Percentiles rank a stretch among this genome's conserved stretches.
Evolutionary conservation across 352 stramenopile genomes (phyloP).

Genomic region (Stephanocyclus meneghinianus): DNA sequence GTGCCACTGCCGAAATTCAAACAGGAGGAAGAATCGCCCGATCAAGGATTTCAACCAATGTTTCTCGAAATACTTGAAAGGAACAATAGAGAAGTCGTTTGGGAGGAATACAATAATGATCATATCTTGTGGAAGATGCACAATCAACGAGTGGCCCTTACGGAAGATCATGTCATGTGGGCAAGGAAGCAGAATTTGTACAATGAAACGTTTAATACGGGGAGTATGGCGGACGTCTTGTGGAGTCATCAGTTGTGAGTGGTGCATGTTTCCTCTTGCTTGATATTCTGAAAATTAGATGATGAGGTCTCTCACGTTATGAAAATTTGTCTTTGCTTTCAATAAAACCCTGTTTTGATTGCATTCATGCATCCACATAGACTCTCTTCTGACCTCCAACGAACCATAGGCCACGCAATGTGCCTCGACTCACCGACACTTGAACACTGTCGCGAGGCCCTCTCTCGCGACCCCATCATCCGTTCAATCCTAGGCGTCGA

Average conservation of each 20-base stretch:
- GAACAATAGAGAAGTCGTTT: neutral
- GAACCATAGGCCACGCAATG: constrained; percentile 73
- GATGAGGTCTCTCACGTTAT: constrained; percentile 1
- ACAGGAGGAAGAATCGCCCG: neutral
- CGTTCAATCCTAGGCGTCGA: constrained; percentile 53
- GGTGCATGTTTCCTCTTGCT: neutral
- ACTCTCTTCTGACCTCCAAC: constrained; percentile 72
- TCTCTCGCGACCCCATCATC: constrained; percentile 72
- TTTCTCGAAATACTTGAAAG: neutral
- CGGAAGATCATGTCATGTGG: constrained; percentile 66
- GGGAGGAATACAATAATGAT: constrained; percentile 9
- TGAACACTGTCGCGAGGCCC: constrained; percentile 59
- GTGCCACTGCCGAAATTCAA: constrained; percentile 2
- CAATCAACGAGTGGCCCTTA: constrained; percentile 59
- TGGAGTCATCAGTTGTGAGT: constrained; percentile 81
- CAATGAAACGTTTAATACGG: constrained; percentile 81
- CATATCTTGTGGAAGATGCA: constrained; percentile 64
- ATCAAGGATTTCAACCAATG: neutral
- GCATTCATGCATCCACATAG: constrained; percentile 32
- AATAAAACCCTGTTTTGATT: neutral
- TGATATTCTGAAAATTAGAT: neutral
- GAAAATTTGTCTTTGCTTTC: constrained; percentile 5
- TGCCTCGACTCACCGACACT: constrained; percentile 74
- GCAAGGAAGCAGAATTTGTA: constrained; percentile 81
- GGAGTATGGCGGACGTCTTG: constrained; percentile 79